Base-by-base conservation (phyloP, 2,329 filamentous ascomycete genomes). In the Pseudogymnoascus pannorum region DNA sequence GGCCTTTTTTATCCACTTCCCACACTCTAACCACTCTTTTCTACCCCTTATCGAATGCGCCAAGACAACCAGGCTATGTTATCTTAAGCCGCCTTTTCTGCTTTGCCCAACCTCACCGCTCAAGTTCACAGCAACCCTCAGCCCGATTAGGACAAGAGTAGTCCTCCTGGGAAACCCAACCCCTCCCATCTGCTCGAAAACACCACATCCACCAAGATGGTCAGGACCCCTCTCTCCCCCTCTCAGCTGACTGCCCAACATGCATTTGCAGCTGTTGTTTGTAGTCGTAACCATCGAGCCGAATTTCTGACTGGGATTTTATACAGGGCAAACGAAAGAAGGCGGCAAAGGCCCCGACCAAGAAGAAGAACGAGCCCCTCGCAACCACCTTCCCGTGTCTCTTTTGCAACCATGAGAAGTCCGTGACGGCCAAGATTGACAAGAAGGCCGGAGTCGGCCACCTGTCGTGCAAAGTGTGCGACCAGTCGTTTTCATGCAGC, bases 361-460 rank as follows among this genome's bases (percentile, higher is more conserved):
- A 31, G 22, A 22, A 29, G 26, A 33, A 57, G 86, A 77, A 82
- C 73, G 89, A 92, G 68, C 83, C 86, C 40, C 81, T 94, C 16
- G 82, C 88, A 3, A 92, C 90, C 2, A 84, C 85, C n/a, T 99
- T 99, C 75, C 91, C 92, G 62, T 99, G 94, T 73, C 86, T 99
- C 51, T 99, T 99, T 78, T 99, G 94, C 81, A 97, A 97, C 74
- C 92, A 97, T 76, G 94, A 97, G 73, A 94, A 91, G 67, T 91
- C 92, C 0, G 90, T 99, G 59, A 83, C 85, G 26, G 89, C 97
- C 67, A 94, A 95, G 75, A 82, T 99, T 58, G 92, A 99, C 73
- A 96, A 96, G 81, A 97, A 97, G 74, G 80, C 86, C 26, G 91
- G 91, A 59, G 83, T 96, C 36, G 94, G 93, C 54, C 85, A 89